Conservation (phyloP, 352 stramenopile species). For the Pythium angustatum region DNA sequence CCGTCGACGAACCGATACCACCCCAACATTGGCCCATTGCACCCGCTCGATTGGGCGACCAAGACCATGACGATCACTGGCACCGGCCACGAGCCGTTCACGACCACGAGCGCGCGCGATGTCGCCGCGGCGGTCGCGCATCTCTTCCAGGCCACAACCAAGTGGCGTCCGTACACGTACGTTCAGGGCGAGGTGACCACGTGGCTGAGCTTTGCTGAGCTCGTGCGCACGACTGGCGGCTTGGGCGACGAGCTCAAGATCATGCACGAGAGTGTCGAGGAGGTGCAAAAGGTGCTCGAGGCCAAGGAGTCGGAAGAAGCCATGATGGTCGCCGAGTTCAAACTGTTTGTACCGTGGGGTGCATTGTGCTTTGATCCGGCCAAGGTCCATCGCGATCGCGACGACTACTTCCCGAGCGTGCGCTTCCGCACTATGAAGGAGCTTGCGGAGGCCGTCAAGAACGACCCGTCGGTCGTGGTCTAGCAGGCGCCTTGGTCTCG, state of each 20-base stretch:
- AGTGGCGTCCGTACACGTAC: conserved; percentile 37
- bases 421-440: conserved; percentile 37
- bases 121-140: conserved; percentile 21
- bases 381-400: conserved; percentile 35
- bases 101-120: conserved; percentile 34
- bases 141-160: conserved; percentile 15
- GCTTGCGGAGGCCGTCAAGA: conserved; percentile 25
- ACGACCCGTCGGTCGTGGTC: conserved; percentile 20
- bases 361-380: conserved; percentile 28
- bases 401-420: conserved; percentile 30
- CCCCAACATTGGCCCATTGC: conserved; percentile 19
- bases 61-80: conserved; percentile 40
- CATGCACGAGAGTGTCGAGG: conserved; percentile 23
- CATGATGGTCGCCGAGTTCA: conserved; percentile 23
- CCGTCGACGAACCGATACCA: conserved; percentile 34
- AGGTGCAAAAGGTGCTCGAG: conserved; percentile 18
- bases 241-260: conserved; percentile 30
- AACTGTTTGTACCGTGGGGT: conserved; percentile 21
- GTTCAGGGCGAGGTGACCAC: conserved; percentile 39
- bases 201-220: conserved; percentile 34
- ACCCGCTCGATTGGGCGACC: conserved; percentile 27
- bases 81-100: conserved; percentile 33
- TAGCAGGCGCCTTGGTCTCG: no score
- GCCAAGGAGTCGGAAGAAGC: conserved; percentile 18
- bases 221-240: conserved; percentile 12